Evolutionary conservation across 352 stramenopile genomes (phyloP), one percentile per base, ranked within the genome.

Genomic region (Phytophthora pisi): DNA sequence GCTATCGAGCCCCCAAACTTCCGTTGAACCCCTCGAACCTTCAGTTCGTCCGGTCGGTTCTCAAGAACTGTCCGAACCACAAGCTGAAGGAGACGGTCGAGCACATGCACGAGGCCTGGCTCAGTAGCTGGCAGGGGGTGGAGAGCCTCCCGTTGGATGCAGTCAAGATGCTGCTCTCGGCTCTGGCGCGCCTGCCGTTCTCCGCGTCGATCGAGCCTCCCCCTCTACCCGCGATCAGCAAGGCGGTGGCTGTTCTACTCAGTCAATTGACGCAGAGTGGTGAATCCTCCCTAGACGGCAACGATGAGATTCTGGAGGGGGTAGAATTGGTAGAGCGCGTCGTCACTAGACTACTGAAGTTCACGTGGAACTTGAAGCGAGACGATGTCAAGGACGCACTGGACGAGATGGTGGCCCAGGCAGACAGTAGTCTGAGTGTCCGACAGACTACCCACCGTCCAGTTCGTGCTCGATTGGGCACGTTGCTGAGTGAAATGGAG

Each of bases 401-500:
- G 10, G 68, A 64, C 1, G 77, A 85, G 1, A 89, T 96, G 73
- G 67, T 96, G 16, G 69, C 73, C 8, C 64, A 82, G 18, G 83
- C 81, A 1, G 79, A 89, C 20, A 26, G 46, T 2, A 65, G 68
- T 23, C 36, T 93, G 5, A 81, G 84, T 52, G 40, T 72, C 8
- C 76, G 78, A 5, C 55, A 86, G 23, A 45, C 75, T 15, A 66
- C 78, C 3, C 89, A 96, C 55, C 85, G 84, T 47, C 64, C 72
- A 31, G 75, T 80, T 9, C 75, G 83, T 7, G 42, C 57, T 43
- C 73, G 76, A 20, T 62, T 96, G 11, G 60, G 61, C 13, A 28
- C 57, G 28, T 63, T 92, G 3, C 79, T 95, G 47, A 83, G 72
- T 18, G 67, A 90, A 20, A 66, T 96, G 30, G 87, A 95, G 2